Conservation (phyloP, 2,329 filamentous ascomycete species). For the Ophiosphaerella narmari region DNA sequence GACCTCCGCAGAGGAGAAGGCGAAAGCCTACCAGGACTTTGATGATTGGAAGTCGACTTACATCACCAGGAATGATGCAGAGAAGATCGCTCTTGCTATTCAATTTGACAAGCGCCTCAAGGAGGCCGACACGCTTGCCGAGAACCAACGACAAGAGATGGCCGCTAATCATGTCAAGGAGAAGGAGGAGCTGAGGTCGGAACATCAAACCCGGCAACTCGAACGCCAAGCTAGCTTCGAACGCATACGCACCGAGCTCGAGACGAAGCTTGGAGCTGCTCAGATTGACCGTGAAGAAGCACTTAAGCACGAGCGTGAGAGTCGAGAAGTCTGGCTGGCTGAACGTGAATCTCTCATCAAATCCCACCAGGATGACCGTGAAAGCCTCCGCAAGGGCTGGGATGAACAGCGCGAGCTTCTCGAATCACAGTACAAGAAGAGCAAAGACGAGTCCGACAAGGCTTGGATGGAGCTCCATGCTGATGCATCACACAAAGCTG, state of each 20-base stretch:
- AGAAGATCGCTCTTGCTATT: slow-evolving; percentile 47
- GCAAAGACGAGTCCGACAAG: slow-evolving; percentile 52
- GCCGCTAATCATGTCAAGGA: slow-evolving; percentile 41
- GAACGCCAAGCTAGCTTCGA: slow-evolving; percentile 51
- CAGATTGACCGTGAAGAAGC: slow-evolving; percentile 53
- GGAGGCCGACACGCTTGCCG: slow-evolving; percentile 54
- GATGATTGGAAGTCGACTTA: slow-evolving; percentile 50
- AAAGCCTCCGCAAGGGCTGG: slow-evolving; percentile 56
- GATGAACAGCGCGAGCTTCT: slow-evolving; percentile 57
- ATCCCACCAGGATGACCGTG: slow-evolving; percentile 55
- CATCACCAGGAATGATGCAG: slow-evolving; percentile 41
- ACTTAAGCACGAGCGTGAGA: slow-evolving; percentile 53
- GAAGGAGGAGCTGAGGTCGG: slow-evolving; percentile 41
- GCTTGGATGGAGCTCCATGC: slow-evolving; percentile 50
- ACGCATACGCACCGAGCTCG: slow-evolving; percentile 49
- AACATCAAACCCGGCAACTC: slow-evolving; percentile 39
- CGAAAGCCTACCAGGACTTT: slow-evolving; percentile 43
- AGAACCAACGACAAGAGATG: slow-evolving; percentile 53
- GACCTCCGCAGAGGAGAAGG: slow-evolving; percentile 42
- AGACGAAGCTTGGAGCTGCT: slow-evolving; percentile 43
- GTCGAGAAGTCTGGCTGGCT: slow-evolving; percentile 54
- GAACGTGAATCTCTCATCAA: slow-evolving; percentile 45
- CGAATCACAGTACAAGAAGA: slow-evolving; percentile 39
- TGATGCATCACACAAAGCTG: slow-evolving; percentile 40
- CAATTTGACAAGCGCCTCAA: slow-evolving; percentile 50